Conservation (phyloP, 768 basidiomycete species). For the Tricholoma flavovirens region DNA sequence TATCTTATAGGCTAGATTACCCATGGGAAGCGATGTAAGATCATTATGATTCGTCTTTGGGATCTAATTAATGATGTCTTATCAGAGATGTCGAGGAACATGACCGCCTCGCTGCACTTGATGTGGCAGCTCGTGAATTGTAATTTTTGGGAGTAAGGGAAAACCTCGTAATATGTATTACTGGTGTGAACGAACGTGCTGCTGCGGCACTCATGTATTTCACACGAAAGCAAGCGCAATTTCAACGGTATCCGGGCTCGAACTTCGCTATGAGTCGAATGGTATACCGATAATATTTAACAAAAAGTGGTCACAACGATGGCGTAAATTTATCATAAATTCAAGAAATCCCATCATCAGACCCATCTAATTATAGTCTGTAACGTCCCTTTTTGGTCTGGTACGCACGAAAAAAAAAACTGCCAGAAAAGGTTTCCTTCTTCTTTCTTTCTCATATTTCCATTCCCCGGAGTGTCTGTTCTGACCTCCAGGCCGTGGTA, state of each 20-base stretch:
- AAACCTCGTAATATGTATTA: background rate
- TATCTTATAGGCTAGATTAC: slow-evolving; percentile 61
- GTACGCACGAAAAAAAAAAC: background rate
- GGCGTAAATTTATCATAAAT: too few species aligned
- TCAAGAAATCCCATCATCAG: background rate
- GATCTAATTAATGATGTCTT: slow-evolving; percentile 1
- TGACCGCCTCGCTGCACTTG: slow-evolving; percentile 51
- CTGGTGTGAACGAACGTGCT: background rate
- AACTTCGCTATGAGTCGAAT: too few species aligned
- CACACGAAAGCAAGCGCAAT: background rate
- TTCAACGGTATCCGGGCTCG: too few species aligned
- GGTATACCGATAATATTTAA: too few species aligned
- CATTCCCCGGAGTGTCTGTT: slow-evolving; percentile 5
- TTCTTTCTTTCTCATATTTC: background rate
- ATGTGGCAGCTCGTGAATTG: slow-evolving; percentile 21
- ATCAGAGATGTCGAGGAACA: slow-evolving; percentile 72
- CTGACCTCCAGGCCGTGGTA: slow-evolving; percentile 8
- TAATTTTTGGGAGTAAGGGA: background rate
- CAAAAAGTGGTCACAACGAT: too few species aligned
- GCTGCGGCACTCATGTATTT: background rate
- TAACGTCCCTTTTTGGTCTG: background rate
- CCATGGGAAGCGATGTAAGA: slow-evolving; percentile 77
- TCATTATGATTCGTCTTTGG: background rate
- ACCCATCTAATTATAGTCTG: background rate
- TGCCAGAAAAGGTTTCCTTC: background rate